Percentiles rank a stretch among this genome's conserved stretches.
These are phyloP conservation scores for Thielaviopsis ethacetica DNA, from an alignment of 2,329 filamentous ascomycete genomes.

Conservation along the genomic window DNA sequence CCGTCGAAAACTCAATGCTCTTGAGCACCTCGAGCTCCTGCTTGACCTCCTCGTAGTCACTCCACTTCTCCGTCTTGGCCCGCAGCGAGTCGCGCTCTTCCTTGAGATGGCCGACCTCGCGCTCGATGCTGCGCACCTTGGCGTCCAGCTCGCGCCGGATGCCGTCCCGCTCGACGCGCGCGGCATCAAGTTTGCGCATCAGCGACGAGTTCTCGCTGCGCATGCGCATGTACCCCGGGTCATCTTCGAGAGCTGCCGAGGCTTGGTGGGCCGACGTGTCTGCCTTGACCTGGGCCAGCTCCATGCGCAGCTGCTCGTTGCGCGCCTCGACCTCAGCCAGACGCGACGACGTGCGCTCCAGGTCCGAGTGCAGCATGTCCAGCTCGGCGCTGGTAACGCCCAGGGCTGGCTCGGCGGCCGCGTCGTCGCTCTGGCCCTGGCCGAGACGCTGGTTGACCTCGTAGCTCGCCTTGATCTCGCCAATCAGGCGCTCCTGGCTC, in stretches of 20 bases:
- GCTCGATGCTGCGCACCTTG: slow-evolving; percentile 61
- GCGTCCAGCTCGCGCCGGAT: slow-evolving; percentile 62
- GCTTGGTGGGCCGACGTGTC: slow-evolving; percentile 39
- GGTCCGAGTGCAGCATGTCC: slow-evolving; percentile 79
- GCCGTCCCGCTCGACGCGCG: slow-evolving; percentile 67
- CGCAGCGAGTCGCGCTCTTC: slow-evolving; percentile 69
- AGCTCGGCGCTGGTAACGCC: slow-evolving; percentile 74
- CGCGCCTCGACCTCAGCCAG: slow-evolving; percentile 83
- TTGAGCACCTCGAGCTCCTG: slow-evolving; percentile 92
- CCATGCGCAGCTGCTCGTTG: slow-evolving; percentile 82
- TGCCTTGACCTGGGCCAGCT: slow-evolving; percentile 78
- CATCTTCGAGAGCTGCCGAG: slow-evolving; percentile 58
- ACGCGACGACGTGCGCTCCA: slow-evolving; percentile 75
- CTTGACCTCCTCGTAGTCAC: slow-evolving; percentile 91
- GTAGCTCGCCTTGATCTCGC: slow-evolving; percentile 91
- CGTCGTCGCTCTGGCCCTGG: slow-evolving; percentile 45
- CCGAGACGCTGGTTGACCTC: slow-evolving; percentile 87
- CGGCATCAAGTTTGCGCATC: slow-evolving; percentile 71
- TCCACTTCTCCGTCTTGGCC: slow-evolving; percentile 71
- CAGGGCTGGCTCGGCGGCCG: slow-evolving; percentile 34
- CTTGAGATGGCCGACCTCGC: slow-evolving; percentile 57
- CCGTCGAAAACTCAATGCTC: slow-evolving; percentile 92
- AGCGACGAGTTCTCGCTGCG: slow-evolving; percentile 88
- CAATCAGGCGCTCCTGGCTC: slow-evolving; percentile 79
- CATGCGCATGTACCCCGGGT: slow-evolving; percentile 74